Conservation (phyloP, 1,284 basidiomycete genomes). For the Pyrrhoderma lamaoense region DNA sequence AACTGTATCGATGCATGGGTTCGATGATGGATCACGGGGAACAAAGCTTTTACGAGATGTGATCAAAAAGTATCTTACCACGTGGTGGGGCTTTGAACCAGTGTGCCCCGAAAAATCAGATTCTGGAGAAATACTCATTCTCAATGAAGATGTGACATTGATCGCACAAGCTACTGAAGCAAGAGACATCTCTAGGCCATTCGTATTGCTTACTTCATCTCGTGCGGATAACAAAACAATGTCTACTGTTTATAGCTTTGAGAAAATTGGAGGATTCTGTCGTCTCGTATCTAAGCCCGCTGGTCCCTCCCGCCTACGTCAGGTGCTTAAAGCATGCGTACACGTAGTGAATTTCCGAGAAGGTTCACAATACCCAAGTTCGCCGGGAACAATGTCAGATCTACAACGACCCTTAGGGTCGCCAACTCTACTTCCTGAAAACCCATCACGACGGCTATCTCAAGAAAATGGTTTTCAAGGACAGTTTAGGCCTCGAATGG, state of each 20-base stretch:
- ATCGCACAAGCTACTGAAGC: slow-evolving; percentile 51
- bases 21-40: slow-evolving; percentile 63
- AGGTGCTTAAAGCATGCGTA: slow-evolving; percentile 64
- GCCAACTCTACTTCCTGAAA: slow-evolving; percentile 1
- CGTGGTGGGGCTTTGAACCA: slow-evolving; percentile 75
- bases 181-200: slow-evolving; percentile 55
- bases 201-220: slow-evolving; percentile 66
- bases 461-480: slow-evolving; percentile 11
- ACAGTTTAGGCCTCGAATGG: slow-evolving; percentile 14
- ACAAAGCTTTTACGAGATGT: slow-evolving; percentile 60
- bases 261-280: slow-evolving; percentile 80
- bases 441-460: slow-evolving; percentile 5
- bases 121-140: slow-evolving; percentile 69
- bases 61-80: slow-evolving; percentile 57
- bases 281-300: slow-evolving; percentile 85
- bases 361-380: slow-evolving; percentile 14
- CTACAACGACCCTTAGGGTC: not conserved
- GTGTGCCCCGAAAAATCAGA: slow-evolving; percentile 32
- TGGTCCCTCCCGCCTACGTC: slow-evolving; percentile 71
- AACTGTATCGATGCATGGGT: slow-evolving; percentile 67
- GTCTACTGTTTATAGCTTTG: slow-evolving; percentile 60
- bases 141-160: slow-evolving; percentile 72
- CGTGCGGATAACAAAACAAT: slow-evolving; percentile 61
- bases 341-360: slow-evolving; percentile 52
- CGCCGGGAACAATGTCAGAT: not conserved